Evolutionary conservation across 306 rosid species (phyloP).

Genomic region (Cicer yamashitae): DNA sequence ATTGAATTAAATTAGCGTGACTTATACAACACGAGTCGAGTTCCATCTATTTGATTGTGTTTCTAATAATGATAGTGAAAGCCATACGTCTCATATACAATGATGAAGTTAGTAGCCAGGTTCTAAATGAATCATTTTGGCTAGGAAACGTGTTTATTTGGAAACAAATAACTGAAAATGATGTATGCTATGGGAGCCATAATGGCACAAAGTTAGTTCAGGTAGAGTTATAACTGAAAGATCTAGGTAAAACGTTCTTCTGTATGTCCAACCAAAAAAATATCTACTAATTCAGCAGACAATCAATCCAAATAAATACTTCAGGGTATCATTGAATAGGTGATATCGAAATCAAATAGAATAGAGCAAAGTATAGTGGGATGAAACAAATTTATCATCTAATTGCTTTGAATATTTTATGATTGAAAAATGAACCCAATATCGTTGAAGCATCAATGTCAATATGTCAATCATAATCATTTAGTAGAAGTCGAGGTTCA

Average conservation of each 20-base stretch:
- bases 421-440: neutral
- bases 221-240: neutral
- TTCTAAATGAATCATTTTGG: neutral
- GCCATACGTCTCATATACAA: neutral
- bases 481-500: neutral
- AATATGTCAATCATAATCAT: constrained; percentile 29
- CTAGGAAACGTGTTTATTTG: neutral
- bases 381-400: no score
- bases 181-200: neutral
- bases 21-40: neutral
- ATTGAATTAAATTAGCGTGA: neutral
- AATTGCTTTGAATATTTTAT: no score
- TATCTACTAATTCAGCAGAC: no score
- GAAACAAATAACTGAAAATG: neutral
- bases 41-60: neutral
- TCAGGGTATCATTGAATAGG: no score
- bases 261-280: neutral
- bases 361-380: no score
- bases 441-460: neutral
- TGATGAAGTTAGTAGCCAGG: neutral
- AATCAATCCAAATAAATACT: no score
- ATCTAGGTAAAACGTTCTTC: neutral
- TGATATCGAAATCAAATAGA: no score
- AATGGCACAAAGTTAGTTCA: neutral
- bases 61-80: neutral